Evolutionary conservation across 306 rosid genomes (phyloP).

Genomic region (Citrullus amarus): DNA sequence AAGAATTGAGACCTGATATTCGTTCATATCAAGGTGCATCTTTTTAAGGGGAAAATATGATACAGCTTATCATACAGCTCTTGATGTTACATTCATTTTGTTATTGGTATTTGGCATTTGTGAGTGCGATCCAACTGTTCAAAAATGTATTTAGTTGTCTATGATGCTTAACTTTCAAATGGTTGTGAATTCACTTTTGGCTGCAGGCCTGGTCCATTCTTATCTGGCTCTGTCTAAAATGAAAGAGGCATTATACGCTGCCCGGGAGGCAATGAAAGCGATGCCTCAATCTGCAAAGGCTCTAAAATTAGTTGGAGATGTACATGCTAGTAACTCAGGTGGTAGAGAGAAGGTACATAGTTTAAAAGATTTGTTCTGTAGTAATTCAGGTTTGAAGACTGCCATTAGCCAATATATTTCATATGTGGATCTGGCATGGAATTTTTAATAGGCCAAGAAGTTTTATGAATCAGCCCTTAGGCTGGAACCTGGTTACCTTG

Average conservation of each 20-base stretch:
- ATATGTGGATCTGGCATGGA: constrained; percentile 7
- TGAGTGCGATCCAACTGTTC: constrained; percentile 3
- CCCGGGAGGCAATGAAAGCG: constrained; percentile 99
- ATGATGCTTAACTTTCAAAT: constrained; percentile 13
- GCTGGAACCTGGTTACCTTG: constrained; percentile 97
- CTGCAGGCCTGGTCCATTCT: constrained; percentile 89
- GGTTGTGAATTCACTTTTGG: constrained; percentile 14
- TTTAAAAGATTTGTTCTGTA: constrained; percentile 1
- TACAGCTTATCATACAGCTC: not conserved
- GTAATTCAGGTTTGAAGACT: constrained; percentile 13
- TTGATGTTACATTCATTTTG: constrained; percentile 14
- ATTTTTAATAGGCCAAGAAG: constrained; percentile 66
- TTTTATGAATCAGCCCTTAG: constrained; percentile 98
- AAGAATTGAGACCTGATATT: constrained; percentile 95
- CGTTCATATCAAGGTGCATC: constrained; percentile 94
- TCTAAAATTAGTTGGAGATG: constrained; percentile 91
- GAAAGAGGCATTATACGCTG: constrained; percentile 91
- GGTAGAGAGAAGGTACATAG: constrained; percentile 89
- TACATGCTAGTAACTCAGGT: constrained; percentile 77
- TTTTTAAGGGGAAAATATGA: constrained; percentile 6
- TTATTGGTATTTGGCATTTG: constrained; percentile 7
- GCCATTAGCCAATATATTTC: constrained; percentile 9
- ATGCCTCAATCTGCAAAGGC: constrained; percentile 99
- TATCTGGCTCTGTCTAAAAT: constrained; percentile 73
- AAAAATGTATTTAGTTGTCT: constrained; percentile 4